These are phyloP conservation scores for Lipomyces sp. DNA, from an alignment of 805 yeast genomes.

Conservation along the genomic window DNA sequence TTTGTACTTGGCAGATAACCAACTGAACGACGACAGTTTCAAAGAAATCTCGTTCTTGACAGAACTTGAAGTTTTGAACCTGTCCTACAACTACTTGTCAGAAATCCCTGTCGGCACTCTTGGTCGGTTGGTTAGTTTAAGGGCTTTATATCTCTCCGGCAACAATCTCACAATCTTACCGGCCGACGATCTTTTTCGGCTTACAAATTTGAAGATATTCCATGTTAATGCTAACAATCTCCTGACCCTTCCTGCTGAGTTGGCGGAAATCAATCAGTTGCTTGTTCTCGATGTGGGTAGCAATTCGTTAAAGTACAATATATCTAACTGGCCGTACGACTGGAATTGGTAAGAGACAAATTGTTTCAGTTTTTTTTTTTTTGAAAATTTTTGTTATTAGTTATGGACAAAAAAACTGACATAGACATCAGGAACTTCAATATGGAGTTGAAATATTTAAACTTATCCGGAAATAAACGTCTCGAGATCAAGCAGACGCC, in stretches of 20 bases:
- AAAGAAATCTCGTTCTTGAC: conserved; percentile 64
- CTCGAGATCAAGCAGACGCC: conserved; percentile 74
- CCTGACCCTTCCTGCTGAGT: conserved; percentile 85
- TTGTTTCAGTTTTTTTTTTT: too few relatives aligned
- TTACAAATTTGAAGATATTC: conserved; percentile 62
- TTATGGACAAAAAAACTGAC: not conserved
- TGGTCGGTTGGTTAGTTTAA: conserved; percentile 58
- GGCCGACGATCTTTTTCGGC: conserved; percentile 76
- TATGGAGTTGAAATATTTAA: conserved; percentile 71
- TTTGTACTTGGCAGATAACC: conserved; percentile 80
- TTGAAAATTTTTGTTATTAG: not conserved
- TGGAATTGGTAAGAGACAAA: conserved; percentile 79
- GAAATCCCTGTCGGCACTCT: conserved; percentile 82
- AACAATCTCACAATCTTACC: conserved; percentile 79
- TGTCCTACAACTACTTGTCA: conserved; percentile 80
- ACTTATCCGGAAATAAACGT: conserved; percentile 90
- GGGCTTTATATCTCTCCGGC: conserved; percentile 79
- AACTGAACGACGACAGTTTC: conserved; percentile 76
- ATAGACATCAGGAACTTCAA: conserved; percentile 58
- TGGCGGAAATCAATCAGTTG: conserved; percentile 67
- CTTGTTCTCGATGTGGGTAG: conserved; percentile 87
- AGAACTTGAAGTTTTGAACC: conserved; percentile 65
- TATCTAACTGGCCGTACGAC: conserved; percentile 92
- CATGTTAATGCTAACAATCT: conserved; percentile 83
- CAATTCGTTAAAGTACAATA: conserved; percentile 86